These are phyloP conservation scores for Eimeria sp. DNA, from an alignment of 169 alveolate species.

Conservation along the genomic window DNA sequence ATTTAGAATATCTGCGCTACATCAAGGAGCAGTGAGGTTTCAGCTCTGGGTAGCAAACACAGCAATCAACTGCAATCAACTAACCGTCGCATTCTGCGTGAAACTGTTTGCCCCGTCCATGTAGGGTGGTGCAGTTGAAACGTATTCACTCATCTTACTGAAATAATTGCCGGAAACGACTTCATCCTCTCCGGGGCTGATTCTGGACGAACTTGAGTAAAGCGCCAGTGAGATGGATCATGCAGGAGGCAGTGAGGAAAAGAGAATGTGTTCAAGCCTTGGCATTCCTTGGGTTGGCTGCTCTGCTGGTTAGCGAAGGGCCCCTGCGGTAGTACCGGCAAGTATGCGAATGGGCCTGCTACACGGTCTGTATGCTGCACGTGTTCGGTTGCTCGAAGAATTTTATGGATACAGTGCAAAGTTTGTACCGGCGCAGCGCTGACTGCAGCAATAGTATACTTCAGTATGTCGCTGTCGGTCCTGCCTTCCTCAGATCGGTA, in stretches of 20 bases:
- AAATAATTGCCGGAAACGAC: slow-evolving; percentile 44
- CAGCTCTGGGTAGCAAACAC: neutral
- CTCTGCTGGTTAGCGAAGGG: neutral
- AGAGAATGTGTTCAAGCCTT: neutral
- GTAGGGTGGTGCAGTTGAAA: neutral
- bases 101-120: neutral
- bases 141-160: slow-evolving; percentile 31
- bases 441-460: slow-evolving; percentile 40
- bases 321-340: slow-evolving; percentile 23
- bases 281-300: slow-evolving; percentile 12
- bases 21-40: neutral
- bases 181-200: neutral
- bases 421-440: slow-evolving; percentile 64
- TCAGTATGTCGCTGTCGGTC: neutral
- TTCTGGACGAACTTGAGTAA: slow-evolving; percentile 40
- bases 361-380: slow-evolving; percentile 18
- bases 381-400: neutral
- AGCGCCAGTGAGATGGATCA: slow-evolving; percentile 54
- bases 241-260: slow-evolving; percentile 55
- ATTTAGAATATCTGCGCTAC: neutral
- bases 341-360: slow-evolving; percentile 66
- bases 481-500: neutral
- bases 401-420: neutral
- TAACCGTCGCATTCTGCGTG: slow-evolving; percentile 52
- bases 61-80: neutral